These are phyloP conservation scores for Alternaria alternata DNA, from an alignment of 2,329 filamentous ascomycete species.

Conservation along the genomic window DNA sequence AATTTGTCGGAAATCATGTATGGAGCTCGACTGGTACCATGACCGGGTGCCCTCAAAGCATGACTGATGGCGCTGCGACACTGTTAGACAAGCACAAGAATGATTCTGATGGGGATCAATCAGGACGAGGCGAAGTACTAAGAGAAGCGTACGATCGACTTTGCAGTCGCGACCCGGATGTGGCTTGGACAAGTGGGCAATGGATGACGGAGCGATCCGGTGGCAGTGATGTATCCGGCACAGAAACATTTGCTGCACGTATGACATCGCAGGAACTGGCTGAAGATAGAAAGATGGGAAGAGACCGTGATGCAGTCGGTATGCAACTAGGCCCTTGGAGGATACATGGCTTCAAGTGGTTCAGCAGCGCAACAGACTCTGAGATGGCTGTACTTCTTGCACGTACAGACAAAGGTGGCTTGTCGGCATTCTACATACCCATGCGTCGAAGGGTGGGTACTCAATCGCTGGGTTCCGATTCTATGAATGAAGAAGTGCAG, in stretches of 20 bases:
- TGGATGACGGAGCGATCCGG: constrained; percentile 80
- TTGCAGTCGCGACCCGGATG: constrained; percentile 59
- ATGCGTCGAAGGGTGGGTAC: constrained; percentile 56
- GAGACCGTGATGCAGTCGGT: constrained; percentile 37
- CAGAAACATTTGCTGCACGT: constrained; percentile 67
- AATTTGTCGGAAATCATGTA: constrained; percentile 67
- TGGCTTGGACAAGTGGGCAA: constrained; percentile 75
- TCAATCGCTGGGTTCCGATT: constrained; percentile 2
- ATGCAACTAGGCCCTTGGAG: constrained; percentile 64
- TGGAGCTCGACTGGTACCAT: constrained; percentile 68
- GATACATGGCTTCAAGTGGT: constrained; percentile 76
- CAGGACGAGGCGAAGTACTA: constrained; percentile 54
- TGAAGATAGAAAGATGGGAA: constrained; percentile 30
- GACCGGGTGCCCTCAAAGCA: constrained; percentile 71
- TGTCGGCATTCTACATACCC: constrained; percentile 72
- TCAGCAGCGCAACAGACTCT: constrained; percentile 71
- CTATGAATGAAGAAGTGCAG: constrained; percentile 23
- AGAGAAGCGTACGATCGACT: constrained; percentile 63
- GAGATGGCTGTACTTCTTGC: constrained; percentile 72
- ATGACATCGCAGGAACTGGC: constrained; percentile 31
- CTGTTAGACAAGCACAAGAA: constrained; percentile 31
- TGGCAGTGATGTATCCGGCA: constrained; percentile 73
- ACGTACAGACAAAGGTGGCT: constrained; percentile 60
- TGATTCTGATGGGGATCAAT: constrained; percentile 36
- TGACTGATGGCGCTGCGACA: constrained; percentile 67